phyloP scores from a whole-genome alignment of 352 stramenopile genomes.

The Globisporangium parvum region DNA sequence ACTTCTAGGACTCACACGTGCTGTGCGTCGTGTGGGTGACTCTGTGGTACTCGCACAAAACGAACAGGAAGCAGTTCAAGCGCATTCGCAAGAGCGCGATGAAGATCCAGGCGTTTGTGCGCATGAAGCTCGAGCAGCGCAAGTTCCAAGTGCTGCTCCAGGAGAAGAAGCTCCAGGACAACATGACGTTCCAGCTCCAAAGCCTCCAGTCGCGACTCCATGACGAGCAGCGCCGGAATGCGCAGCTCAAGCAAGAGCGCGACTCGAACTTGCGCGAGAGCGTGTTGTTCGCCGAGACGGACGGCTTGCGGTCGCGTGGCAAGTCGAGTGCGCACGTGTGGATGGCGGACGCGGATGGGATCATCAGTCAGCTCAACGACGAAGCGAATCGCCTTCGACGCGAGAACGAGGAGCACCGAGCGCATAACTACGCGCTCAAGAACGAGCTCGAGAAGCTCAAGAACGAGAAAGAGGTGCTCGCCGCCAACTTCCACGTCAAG shows the following conservation, averaged over 20 bases:
- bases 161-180: conserved; percentile 49
- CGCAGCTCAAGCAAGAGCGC: conserved; percentile 41
- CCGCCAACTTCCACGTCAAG: conserved; percentile 79
- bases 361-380: conserved; percentile 74
- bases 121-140: conserved; percentile 52
- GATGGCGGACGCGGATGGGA: conserved; percentile 83
- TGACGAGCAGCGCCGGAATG: conserved; percentile 55
- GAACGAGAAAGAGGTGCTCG: conserved; percentile 71
- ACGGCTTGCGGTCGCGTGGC: conserved; percentile 33
- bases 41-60: not conserved
- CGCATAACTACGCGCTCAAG: conserved; percentile 37
- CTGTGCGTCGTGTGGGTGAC: not conserved
- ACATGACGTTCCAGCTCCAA: conserved; percentile 52
- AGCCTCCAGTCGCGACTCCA: conserved; percentile 56
- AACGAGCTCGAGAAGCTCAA: conserved; percentile 53
- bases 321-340: conserved; percentile 69
- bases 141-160: conserved; percentile 48
- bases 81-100: conserved; percentile 41
- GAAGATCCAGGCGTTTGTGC: conserved; percentile 55
- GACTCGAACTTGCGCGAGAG: conserved; percentile 39
- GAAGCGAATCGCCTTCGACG: conserved; percentile 64
- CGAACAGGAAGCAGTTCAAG: conserved; percentile 41
- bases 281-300: conserved; percentile 31
- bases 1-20: not conserved
- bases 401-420: conserved; percentile 69